phyloP scores from a whole-genome alignment of 306 rosid species.

The Comarum palustre region DNA sequence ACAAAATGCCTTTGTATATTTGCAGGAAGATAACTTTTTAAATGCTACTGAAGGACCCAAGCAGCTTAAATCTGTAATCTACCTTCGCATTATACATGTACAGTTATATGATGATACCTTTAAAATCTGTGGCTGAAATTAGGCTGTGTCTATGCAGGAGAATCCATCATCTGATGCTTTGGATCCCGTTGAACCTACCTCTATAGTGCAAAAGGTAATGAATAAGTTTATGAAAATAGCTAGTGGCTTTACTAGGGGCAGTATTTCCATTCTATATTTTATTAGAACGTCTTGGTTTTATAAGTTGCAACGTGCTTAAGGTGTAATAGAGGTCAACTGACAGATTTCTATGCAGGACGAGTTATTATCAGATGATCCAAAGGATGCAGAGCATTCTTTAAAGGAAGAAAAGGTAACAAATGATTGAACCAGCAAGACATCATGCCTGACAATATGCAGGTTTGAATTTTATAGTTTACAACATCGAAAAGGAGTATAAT shows the following conservation, averaged over 20 bases:
- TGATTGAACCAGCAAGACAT: not conserved
- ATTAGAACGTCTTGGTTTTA: not conserved
- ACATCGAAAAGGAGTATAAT: not conserved
- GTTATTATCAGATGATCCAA: conserved; percentile 20
- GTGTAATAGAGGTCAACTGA: conserved; percentile 11
- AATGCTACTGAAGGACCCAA: conserved; percentile 23
- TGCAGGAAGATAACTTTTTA: conserved; percentile 31
- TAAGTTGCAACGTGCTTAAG: not conserved
- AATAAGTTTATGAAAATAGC: not conserved
- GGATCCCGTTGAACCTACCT: conserved; percentile 21
- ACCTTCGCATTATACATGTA: conserved; percentile 13
- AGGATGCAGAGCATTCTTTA: conserved; percentile 26
- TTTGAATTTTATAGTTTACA: not conserved
- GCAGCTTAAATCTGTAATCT: conserved; percentile 24
- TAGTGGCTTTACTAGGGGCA: not conserved
- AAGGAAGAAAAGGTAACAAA: conserved; percentile 32
- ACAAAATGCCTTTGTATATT: not conserved
- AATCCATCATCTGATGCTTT: conserved; percentile 19
- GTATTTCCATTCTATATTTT: not conserved
- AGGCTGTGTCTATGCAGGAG: conserved; percentile 33
- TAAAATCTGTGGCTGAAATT: not conserved
- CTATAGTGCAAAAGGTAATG: conserved; percentile 41
- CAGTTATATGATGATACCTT: not conserved
- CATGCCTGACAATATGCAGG: not conserved
- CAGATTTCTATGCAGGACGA: conserved; percentile 28